These are phyloP conservation scores for Schwanniomyces occidentalis DNA, from an alignment of 805 yeast genomes.

Conservation along the genomic window DNA sequence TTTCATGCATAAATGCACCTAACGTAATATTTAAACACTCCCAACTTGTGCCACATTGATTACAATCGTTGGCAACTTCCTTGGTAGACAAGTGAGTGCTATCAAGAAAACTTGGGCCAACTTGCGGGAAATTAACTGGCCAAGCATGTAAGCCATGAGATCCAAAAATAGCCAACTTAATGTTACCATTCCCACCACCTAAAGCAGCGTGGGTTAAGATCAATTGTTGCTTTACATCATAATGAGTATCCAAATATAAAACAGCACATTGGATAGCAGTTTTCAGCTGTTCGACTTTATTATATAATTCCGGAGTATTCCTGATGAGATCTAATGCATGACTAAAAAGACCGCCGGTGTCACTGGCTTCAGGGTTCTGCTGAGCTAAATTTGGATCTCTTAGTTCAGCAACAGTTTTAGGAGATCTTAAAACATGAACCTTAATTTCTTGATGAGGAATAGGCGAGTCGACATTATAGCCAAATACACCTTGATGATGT, in stretches of 20 bases:
- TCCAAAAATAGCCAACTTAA: constrained; percentile 88
- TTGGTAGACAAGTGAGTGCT: constrained; percentile 57
- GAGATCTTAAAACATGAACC: constrained; percentile 72
- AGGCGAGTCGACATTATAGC: constrained; percentile 48
- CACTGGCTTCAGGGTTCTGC: constrained; percentile 71
- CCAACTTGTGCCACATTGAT: constrained; percentile 86
- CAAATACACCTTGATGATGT: constrained; percentile 29
- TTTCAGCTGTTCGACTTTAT: constrained; percentile 46
- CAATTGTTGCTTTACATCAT: constrained; percentile 60
- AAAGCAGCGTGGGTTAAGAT: constrained; percentile 89
- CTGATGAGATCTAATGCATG: constrained; percentile 76
- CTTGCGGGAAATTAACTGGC: constrained; percentile 80
- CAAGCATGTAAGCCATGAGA: constrained; percentile 89
- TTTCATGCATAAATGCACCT: constrained; percentile 95
- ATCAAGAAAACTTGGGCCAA: constrained; percentile 70
- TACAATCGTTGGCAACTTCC: constrained; percentile 89
- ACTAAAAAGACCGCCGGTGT: constrained; percentile 74
- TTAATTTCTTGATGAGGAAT: constrained; percentile 62
- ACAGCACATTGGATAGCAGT: constrained; percentile 80
- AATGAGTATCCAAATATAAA: constrained; percentile 79
- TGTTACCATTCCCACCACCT: constrained; percentile 77
- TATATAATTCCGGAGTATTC: constrained; percentile 26
- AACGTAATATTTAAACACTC: constrained; percentile 82
- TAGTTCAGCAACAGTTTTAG: constrained; percentile 67
- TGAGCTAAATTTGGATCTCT: constrained; percentile 83